phyloP scores from a whole-genome alignment of 2,329 filamentous ascomycete genomes.

The Diaporthe helianthi region DNA sequence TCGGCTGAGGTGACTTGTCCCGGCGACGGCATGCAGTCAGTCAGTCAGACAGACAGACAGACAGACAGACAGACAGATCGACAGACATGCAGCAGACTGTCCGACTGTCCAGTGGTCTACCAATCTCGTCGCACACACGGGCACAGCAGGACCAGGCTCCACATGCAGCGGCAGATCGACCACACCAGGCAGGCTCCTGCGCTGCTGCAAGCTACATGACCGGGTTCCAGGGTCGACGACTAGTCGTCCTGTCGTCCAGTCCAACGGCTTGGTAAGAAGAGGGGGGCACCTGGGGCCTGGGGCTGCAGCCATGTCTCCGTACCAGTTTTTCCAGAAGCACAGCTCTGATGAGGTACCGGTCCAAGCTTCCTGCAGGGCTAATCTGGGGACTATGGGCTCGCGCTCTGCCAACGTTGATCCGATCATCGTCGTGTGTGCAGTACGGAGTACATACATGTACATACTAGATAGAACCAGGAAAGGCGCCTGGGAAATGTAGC shows the following conservation, averaged over 20 bases:
- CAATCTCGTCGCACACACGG: background rate
- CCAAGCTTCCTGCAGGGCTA: slow-evolving; percentile 22
- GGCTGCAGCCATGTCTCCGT: slow-evolving; percentile 1
- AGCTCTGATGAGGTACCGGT: slow-evolving; percentile 2
- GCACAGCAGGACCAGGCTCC: slow-evolving; percentile 13
- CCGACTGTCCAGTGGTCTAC: no score
- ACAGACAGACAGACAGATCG: no score
- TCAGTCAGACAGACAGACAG: no score
- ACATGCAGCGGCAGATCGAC: slow-evolving; percentile 28
- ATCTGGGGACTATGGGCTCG: background rate
- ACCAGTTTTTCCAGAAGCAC: slow-evolving; percentile 25
- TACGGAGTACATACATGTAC: no score
- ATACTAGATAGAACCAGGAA: slow-evolving; percentile 22
- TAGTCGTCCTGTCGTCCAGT: slow-evolving; percentile 1
- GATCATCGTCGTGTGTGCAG: no score
- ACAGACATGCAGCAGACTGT: background rate
- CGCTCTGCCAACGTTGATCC: slow-evolving; percentile 9
- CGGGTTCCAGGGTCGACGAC: slow-evolving; percentile 1
- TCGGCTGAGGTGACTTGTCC: slow-evolving; percentile 9
- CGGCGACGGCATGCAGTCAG: slow-evolving; percentile 19
- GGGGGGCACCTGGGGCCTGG: no score
- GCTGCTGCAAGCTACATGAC: slow-evolving; percentile 22
- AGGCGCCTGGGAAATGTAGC: slow-evolving; percentile 13
- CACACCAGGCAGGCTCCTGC: slow-evolving; percentile 25
- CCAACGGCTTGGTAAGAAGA: slow-evolving; percentile 24